Evolutionary conservation across 441 rosid genomes (phyloP), one percentile per base, ranked within the genome.

Genomic region (Syzygium malaccense): DNA sequence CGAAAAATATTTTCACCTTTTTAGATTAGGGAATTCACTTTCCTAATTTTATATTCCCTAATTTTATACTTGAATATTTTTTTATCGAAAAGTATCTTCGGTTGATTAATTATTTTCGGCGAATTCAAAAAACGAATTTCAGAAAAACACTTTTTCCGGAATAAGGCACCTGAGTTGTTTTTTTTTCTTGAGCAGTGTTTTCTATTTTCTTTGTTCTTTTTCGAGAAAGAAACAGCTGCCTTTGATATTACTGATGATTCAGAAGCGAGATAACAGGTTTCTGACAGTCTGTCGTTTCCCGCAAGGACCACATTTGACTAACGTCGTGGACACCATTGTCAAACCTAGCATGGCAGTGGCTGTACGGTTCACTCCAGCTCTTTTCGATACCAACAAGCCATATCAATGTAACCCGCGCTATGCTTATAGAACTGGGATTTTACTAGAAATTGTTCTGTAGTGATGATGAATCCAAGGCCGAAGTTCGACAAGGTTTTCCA

Each of bases 41-140:
- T 45, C 7, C 0, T 5, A 41, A 45, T 45, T 45, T 45, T 45
- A 45, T 45, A 45, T 45, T n/a, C n/a, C 7, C 0, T 5, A 41
- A 45, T 45, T 45, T 45, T 45, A 45, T 45, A 45, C 7, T 45
- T 45, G 1, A 45, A 45, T 45, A 7, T 45, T 45, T 45, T 6
- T 6, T 6, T 41, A 41, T 41, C 6, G 6, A 4, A 41, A 41
- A 41, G 2, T 41, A 41, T 41, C 2, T 41, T 41, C 1, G 7
- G 2, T 45, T 45, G 8, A 45, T 1, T 45, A 45, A 45, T 45
- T 1, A 45, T 45, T 45, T 45, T 45, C 1, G 0, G 0, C 2
- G 9, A 7, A 45, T 45, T 1, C 9, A 1, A 7, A 45, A 45
- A 45, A 45, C 7, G 9, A 45, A 7, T 7, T 45, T 1, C 48